Base-by-base conservation (phyloP, 345 rosid genomes). In the Linum usitatissimum region DNA sequence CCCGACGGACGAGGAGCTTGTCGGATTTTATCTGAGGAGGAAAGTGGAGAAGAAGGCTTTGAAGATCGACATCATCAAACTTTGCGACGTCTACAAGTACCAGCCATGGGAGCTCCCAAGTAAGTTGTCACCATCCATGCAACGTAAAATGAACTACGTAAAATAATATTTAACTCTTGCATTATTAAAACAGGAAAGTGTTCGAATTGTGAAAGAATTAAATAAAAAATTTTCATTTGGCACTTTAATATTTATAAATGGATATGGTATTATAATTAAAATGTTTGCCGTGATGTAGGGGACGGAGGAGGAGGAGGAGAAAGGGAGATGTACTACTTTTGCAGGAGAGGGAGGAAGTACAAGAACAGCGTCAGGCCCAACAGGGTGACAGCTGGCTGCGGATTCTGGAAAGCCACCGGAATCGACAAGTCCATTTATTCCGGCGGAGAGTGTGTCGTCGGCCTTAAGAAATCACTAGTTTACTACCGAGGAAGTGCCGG, bases 381-480 rank as follows among this genome's bases (percentile, higher is more conserved):
- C 61, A 76, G 86, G 70, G 86, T 79, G 18, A 79, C 86, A 23
- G 51, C 15, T 15, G 57, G 70, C 40, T 71, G 71, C 6, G 86
- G 86, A 36, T 82, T 77, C 56, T 82, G 86, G 86, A 82, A 82
- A 75, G 86, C 86, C 5, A 82, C 86, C 2, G 86, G 86, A 0
- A 77, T 77, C 40, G 86, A 82, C 71, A 77, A 76, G 68, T 66
- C 71, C 10, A 73, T 82, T 34, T 60, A 68, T n/a, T 59, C 74
- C 18, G 51, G 3, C 5, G 30, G 30, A 10, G 61, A 38, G 75
- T 30, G 56, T 56, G 51, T 65, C 63, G 66, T 82, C 51, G 82
- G 86, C 18, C 68, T 79, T 57, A 79, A 77, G 68, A 82, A 79
- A 59, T 77, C 84, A 19, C 60, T 82, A 12, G 84, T 82, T 31